A percentile compares a stretch with the other conserved stretches of the same genome.
Evolutionary conservation across 2,329 filamentous ascomycete species (phyloP).

Genomic region (Cladosporium sp.): DNA sequence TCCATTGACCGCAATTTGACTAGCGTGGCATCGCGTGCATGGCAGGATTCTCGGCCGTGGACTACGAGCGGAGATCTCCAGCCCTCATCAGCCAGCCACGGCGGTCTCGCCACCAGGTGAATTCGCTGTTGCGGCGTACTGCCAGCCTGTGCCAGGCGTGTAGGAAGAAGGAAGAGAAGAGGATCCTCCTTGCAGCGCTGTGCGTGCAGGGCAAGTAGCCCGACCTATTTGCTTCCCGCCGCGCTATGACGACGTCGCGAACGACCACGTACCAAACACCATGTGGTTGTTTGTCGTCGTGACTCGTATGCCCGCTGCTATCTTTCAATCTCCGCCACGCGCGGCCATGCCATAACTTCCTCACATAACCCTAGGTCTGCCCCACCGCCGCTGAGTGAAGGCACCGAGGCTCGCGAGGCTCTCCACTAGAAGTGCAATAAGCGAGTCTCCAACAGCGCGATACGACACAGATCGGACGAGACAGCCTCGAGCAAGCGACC

Average conservation of each 20-base stretch:
- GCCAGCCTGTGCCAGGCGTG: too few relatives aligned
- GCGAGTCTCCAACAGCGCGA: background rate
- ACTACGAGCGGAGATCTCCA: background rate
- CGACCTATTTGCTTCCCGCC: too few relatives aligned
- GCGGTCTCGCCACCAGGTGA: background rate
- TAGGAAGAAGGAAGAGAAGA: too few relatives aligned
- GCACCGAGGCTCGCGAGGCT: background rate
- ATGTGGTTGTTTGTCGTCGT: too few relatives aligned
- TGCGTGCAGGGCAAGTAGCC: too few relatives aligned
- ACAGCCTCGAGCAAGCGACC: background rate
- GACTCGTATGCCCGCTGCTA: too few relatives aligned
- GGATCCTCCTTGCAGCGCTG: too few relatives aligned
- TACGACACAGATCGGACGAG: background rate
- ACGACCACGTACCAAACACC: too few relatives aligned
- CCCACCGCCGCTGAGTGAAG: background rate
- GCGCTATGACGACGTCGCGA: too few relatives aligned
- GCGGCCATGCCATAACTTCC: too few relatives aligned
- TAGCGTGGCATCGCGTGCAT: constrained; percentile 4
- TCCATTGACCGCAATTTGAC: constrained; percentile 6
- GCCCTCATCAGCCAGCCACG: background rate
- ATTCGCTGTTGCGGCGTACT: background rate
- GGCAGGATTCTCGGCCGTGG: background rate
- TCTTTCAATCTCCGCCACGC: too few relatives aligned
- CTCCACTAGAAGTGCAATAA: background rate
- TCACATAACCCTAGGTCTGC: background rate